Percentiles rank a stretch among this genome's conserved stretches.
Conservation (phyloP, 2,329 filamentous ascomycete species). For the Aspergillus brunneoviolaceus region DNA sequence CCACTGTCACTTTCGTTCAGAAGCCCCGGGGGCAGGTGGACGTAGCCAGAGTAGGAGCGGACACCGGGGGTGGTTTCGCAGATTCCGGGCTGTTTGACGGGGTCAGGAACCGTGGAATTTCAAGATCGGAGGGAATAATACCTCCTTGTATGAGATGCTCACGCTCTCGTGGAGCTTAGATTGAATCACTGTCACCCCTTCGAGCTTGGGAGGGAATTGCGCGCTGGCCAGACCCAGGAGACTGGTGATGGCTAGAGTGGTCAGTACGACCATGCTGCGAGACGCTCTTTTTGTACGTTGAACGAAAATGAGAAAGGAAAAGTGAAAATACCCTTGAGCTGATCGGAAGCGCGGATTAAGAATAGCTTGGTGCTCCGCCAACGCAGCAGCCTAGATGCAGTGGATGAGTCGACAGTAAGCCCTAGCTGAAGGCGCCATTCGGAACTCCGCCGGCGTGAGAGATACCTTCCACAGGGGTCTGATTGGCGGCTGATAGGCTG, state of each 20-base stretch:
- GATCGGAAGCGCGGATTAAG: not conserved
- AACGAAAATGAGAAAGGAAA: no score
- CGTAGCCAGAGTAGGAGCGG: slow-evolving; percentile 2
- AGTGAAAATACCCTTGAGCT: not conserved
- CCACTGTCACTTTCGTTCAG: not conserved
- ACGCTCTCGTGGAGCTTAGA: slow-evolving; percentile 4
- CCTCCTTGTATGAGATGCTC: slow-evolving; percentile 2
- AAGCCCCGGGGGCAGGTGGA: not conserved
- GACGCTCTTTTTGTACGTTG: no score
- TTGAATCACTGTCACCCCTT: not conserved
- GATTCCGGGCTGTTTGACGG: not conserved
- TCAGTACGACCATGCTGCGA: not conserved
- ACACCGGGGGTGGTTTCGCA: slow-evolving; percentile 5
- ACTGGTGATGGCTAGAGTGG: not conserved
- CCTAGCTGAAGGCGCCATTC: not conserved
- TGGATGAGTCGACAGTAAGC: not conserved
- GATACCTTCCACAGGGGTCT: not conserved
- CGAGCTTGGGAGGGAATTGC: slow-evolving; percentile 1
- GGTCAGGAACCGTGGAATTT: no score
- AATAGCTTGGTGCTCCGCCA: not conserved
- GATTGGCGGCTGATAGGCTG: no score
- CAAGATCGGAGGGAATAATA: not conserved
- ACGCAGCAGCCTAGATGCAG: not conserved
- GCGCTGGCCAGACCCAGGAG: not conserved
- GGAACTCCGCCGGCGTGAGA: not conserved